phyloP scores from a whole-genome alignment of 1,284 basidiomycete species.

The Neotropicomus parvogracilis region DNA sequence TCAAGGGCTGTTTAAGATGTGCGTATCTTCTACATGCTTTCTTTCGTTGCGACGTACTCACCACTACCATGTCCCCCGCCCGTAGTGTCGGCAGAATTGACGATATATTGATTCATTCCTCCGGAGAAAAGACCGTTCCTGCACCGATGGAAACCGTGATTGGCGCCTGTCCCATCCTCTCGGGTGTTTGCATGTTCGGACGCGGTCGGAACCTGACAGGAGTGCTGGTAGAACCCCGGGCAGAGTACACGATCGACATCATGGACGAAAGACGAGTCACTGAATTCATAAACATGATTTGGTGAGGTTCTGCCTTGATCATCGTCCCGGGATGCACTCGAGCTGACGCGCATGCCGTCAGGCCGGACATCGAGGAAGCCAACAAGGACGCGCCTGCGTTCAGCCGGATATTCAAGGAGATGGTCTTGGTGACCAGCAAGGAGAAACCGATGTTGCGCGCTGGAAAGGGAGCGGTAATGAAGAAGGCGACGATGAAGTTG shows the following conservation, averaged over 20 bases:
- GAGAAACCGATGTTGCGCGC: slow-evolving; percentile 29
- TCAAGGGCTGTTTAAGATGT: slow-evolving; percentile 37
- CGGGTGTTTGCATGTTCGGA: slow-evolving; percentile 26
- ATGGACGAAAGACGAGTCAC: slow-evolving; percentile 18
- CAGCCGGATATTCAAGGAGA: slow-evolving; percentile 35
- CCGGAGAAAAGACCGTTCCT: slow-evolving; percentile 26
- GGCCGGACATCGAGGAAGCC: slow-evolving; percentile 32
- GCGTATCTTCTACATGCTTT: background rate
- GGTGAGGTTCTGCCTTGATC: slow-evolving; percentile 3
- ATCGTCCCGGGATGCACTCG: background rate
- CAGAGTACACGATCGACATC: slow-evolving; percentile 22
- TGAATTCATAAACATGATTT: slow-evolving; percentile 25
- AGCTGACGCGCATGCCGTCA: background rate
- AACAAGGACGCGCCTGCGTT: slow-evolving; percentile 33
- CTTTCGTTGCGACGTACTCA: background rate
- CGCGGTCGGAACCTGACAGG: slow-evolving; percentile 21
- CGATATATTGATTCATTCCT: slow-evolving; percentile 22
- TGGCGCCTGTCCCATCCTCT: slow-evolving; percentile 5
- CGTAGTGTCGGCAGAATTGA: slow-evolving; percentile 28
- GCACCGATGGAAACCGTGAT: slow-evolving; percentile 23
- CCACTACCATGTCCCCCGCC: background rate
- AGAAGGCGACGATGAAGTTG: slow-evolving; percentile 25
- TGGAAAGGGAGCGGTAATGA: slow-evolving; percentile 29
- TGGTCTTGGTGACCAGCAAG: slow-evolving; percentile 26
- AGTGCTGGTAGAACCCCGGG: slow-evolving; percentile 27